A percentile compares a stretch with the other conserved stretches of the same genome.
Conservation (phyloP, 768 basidiomycete species). For the Boletus eberwhitei region DNA sequence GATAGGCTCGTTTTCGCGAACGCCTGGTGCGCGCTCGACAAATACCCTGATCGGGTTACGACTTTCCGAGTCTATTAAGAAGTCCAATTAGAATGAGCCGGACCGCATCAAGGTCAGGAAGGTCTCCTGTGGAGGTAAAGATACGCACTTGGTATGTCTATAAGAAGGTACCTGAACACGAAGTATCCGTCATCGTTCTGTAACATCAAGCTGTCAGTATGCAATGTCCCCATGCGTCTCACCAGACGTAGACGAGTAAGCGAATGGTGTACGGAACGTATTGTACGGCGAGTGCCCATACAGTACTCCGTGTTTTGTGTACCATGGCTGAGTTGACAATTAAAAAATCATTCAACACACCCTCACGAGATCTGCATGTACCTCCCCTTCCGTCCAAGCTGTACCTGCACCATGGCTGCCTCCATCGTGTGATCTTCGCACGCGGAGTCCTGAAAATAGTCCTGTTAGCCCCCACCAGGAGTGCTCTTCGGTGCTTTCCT, state of each 20-base stretch:
- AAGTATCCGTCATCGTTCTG: slow-evolving; percentile 79
- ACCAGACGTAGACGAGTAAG: background rate
- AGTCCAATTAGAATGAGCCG: slow-evolving; percentile 9
- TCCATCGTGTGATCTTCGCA: slow-evolving; percentile 33
- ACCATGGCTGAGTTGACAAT: background rate
- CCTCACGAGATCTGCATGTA: slow-evolving; percentile 74
- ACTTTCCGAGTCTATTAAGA: slow-evolving; percentile 52
- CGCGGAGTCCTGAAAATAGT: slow-evolving; percentile 63
- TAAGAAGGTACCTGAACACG: slow-evolving; percentile 70
- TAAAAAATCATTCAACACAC: slow-evolving; percentile 39
- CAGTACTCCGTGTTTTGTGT: background rate
- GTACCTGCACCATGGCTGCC: slow-evolving; percentile 38
- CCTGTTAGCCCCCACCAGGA: slow-evolving; percentile 58
- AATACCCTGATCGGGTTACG: slow-evolving; percentile 64
- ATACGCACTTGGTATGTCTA: slow-evolving; percentile 75
- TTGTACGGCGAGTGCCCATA: background rate
- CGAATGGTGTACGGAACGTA: background rate
- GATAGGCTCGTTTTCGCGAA: slow-evolving; percentile 68
- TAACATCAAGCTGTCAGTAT: slow-evolving; percentile 9
- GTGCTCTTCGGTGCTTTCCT: slow-evolving; percentile 29
- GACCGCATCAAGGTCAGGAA: background rate
- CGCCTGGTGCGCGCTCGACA: slow-evolving; percentile 62
- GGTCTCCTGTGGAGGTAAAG: slow-evolving; percentile 16
- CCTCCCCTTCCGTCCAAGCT: slow-evolving; percentile 70
- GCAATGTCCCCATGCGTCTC: background rate